These are phyloP conservation scores for Fusarium temperatum DNA, from an alignment of 2,329 filamentous ascomycete genomes.

Conservation along the genomic window DNA sequence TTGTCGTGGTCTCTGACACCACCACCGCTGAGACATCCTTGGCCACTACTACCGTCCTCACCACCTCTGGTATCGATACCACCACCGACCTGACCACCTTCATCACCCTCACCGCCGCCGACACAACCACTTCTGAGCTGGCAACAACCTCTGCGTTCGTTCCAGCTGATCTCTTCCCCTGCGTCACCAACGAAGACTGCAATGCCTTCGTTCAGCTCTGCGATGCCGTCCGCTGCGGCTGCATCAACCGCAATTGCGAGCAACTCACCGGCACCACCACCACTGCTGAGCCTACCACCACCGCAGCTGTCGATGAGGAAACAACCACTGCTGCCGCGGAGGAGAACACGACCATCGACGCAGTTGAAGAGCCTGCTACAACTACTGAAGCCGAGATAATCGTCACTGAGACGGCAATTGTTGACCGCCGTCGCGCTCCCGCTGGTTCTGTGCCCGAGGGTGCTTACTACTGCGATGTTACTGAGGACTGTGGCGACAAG, in stretches of 20 bases:
- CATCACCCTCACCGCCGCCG: not conserved
- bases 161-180: constrained; percentile 6
- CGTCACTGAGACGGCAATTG: not conserved
- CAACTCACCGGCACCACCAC: not conserved
- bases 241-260: not conserved
- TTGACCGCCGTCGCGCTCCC: not conserved
- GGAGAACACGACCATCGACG: not conserved
- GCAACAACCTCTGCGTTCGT: not conserved
- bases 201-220: not conserved
- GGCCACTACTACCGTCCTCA: not conserved
- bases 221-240: not conserved
- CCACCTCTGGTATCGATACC: not conserved
- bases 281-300: not conserved
- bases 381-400: not conserved
- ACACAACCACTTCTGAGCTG: not conserved
- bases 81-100: not conserved
- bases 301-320: not conserved
- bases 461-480: not conserved
- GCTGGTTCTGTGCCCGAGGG: not conserved
- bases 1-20: not conserved
- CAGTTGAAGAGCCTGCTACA: not conserved
- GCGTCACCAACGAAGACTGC: not conserved
- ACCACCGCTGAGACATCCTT: not conserved
- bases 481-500: not conserved
- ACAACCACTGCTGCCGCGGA: not conserved